Evolutionary conservation across 495 filamentous ascomycete genomes (phyloP).

Genomic region (Podospora tetraspora): DNA sequence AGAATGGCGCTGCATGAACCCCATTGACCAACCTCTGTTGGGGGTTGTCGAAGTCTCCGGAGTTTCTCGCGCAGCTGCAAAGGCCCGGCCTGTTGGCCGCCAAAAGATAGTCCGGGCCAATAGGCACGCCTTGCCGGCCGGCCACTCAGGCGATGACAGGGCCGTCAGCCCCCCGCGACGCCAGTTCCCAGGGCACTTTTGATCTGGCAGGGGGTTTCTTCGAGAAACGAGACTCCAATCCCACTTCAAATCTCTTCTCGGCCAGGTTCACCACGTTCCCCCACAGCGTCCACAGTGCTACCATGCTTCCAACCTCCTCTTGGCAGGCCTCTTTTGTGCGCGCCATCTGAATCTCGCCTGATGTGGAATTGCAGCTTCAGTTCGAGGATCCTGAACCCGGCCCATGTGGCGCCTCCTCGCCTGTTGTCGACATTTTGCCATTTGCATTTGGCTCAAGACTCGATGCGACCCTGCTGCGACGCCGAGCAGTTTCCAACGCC

Average conservation of each 20-base stretch:
- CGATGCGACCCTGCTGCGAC: background rate
- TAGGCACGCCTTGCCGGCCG: background rate
- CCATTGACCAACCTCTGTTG: background rate
- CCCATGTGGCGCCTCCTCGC: background rate
- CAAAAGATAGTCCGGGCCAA: conserved; percentile 5
- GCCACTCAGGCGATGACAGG: background rate
- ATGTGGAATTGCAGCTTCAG: background rate
- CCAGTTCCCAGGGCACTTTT: background rate
- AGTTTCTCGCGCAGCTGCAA: conserved; percentile 5
- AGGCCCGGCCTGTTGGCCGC: background rate
- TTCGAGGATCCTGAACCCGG: background rate
- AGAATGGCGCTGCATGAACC: background rate
- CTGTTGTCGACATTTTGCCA: background rate
- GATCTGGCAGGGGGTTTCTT: background rate
- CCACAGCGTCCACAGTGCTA: background rate
- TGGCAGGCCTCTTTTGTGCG: background rate
- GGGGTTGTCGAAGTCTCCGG: background rate
- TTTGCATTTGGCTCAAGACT: background rate
- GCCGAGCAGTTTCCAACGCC: background rate
- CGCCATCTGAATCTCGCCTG: background rate
- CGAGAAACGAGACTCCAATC: background rate
- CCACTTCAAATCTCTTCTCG: background rate
- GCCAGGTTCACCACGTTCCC: background rate
- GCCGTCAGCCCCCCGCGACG: background rate
- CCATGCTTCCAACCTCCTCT: background rate